Conservation (phyloP, 202 grass and related monocot genomes). For the Brachypodium distachyon region DNA sequence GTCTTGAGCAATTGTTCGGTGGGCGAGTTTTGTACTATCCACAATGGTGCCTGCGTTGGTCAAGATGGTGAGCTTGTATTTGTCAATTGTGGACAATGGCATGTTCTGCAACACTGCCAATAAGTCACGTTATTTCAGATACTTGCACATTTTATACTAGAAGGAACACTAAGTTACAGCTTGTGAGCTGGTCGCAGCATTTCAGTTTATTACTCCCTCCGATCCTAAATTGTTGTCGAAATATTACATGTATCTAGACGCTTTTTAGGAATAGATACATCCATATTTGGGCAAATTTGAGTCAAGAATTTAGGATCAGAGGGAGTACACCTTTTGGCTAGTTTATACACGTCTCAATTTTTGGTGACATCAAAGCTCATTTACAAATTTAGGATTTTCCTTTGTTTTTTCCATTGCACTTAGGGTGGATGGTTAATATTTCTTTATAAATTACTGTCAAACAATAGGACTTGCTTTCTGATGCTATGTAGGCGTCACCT, state of each 20-base stretch:
- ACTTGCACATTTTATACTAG: neutral
- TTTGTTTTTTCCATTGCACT: neutral
- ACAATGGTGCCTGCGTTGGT: slow-evolving; percentile 76
- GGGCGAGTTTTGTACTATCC: slow-evolving; percentile 62
- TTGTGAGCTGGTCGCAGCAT: neutral
- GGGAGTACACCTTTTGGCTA: neutral
- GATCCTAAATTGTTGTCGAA: too few relatives aligned
- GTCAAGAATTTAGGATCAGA: too few relatives aligned
- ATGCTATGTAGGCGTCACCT: neutral
- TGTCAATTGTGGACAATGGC: neutral
- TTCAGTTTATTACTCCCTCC: neutral
- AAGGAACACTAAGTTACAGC: neutral
- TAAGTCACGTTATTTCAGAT: neutral
- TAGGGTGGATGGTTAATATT: neutral
- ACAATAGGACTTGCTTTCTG: neutral
- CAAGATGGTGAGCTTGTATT: slow-evolving; percentile 67
- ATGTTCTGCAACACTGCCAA: neutral
- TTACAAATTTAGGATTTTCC: neutral
- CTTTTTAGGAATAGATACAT: too few relatives aligned
- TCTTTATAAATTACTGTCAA: neutral
- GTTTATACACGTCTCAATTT: neutral
- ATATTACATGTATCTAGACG: too few relatives aligned
- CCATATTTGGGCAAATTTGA: too few relatives aligned
- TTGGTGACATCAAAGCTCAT: neutral
- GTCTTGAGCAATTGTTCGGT: slow-evolving; percentile 74